Percentiles rank a stretch among this genome's conserved stretches.
phyloP scores from a whole-genome alignment of 345 rosid species.

The Hypericum perforatum region DNA sequence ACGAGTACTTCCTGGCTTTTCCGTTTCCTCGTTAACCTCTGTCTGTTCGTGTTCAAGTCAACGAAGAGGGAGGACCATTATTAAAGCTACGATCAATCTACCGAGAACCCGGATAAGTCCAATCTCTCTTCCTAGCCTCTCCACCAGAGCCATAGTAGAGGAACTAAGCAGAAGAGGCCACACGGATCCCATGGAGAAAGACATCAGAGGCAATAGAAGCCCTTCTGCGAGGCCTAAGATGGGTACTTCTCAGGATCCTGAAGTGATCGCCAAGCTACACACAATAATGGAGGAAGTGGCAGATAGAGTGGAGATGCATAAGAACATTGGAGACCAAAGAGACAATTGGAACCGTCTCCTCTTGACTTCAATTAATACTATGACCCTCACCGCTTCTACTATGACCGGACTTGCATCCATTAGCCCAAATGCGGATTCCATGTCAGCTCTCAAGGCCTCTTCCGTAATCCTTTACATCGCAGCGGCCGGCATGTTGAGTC shows the following conservation, averaged over 20 bases:
- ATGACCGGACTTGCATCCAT: slow-evolving; percentile 33
- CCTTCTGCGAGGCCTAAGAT: neutral
- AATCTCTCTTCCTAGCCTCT: slow-evolving; percentile 16
- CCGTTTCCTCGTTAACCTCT: neutral
- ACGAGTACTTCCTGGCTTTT: too few relatives aligned
- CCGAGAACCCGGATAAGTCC: slow-evolving; percentile 11
- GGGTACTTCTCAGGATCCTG: slow-evolving; percentile 8
- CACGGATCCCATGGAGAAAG: slow-evolving; percentile 1
- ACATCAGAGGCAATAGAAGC: neutral
- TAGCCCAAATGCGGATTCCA: slow-evolving; percentile 7
- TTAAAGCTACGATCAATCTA: slow-evolving; percentile 9
- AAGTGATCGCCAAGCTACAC: slow-evolving; percentile 26
- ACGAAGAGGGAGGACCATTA: neutral
- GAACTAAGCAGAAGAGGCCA: slow-evolving; percentile 12
- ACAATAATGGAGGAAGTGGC: slow-evolving; percentile 35
- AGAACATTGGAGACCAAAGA: slow-evolving; percentile 40
- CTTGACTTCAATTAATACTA: slow-evolving; percentile 33
- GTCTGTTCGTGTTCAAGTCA: neutral
- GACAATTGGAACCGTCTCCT: slow-evolving; percentile 47
- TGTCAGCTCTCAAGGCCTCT: slow-evolving; percentile 25
- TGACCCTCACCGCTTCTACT: slow-evolving; percentile 40
- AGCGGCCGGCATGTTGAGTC: slow-evolving; percentile 29
- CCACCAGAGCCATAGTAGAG: slow-evolving; percentile 9
- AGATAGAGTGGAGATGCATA: slow-evolving; percentile 47
- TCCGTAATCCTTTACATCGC: slow-evolving; percentile 31